Conservation (phyloP, 2,329 filamentous ascomycete species). For the Fusarium transvaalense region DNA sequence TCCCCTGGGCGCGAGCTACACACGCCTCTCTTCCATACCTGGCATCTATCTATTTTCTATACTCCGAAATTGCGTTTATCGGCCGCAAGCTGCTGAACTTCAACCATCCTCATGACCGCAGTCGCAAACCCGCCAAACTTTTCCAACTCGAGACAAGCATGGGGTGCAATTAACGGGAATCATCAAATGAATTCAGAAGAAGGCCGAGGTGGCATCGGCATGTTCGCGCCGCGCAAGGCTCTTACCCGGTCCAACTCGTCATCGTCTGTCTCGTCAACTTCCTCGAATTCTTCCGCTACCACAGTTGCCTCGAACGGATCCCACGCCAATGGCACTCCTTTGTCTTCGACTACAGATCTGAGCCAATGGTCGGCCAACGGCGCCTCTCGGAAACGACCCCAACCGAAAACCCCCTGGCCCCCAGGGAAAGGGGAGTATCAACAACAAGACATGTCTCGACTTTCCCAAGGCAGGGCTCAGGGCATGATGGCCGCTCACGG, state of each 20-base stretch:
- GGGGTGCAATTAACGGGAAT: constrained; percentile 69
- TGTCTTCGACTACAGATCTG: constrained; percentile 61
- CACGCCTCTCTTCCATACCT: constrained; percentile 38
- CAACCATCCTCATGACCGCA: constrained; percentile 70
- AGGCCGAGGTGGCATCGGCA: constrained; percentile 71
- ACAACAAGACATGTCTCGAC: constrained; percentile 61
- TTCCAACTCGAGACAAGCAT: constrained; percentile 73
- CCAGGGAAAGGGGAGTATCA: constrained; percentile 61
- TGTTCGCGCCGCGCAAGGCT: constrained; percentile 90
- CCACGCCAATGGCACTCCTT: constrained; percentile 71
- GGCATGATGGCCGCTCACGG: constrained; percentile 55
- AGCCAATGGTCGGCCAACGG: constrained; percentile 64
- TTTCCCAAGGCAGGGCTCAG: constrained; percentile 59
- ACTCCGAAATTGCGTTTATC: constrained; percentile 39
- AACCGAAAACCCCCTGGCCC: constrained; percentile 65
- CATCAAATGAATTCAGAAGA: constrained; percentile 86
- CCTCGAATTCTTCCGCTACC: constrained; percentile 71
- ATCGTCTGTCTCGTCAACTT: constrained; percentile 88
- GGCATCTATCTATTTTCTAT: constrained; percentile 30
- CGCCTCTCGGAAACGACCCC: constrained; percentile 64
- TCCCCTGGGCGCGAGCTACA: constrained; percentile 39
- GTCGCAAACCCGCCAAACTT: constrained; percentile 75
- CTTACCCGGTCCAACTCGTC: constrained; percentile 91
- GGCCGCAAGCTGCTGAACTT: constrained; percentile 37
- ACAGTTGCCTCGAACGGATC: constrained; percentile 73